phyloP scores from a whole-genome alignment of 495 filamentous ascomycete genomes.

The Aspergillus kassunensis region DNA sequence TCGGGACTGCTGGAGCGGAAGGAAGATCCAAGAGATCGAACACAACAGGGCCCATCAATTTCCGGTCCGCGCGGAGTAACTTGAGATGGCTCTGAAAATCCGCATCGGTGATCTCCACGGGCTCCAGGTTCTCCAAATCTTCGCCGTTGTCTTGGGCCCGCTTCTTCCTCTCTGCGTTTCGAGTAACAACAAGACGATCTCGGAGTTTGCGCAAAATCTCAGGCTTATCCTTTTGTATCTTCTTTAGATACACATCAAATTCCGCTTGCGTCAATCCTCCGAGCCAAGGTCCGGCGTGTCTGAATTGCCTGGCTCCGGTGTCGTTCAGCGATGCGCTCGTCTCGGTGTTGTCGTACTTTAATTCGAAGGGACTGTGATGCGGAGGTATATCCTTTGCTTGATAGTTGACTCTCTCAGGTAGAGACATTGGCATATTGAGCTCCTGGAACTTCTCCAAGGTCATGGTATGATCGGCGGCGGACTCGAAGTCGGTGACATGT shows the following conservation, averaged over 20 bases:
- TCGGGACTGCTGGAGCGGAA: conserved; percentile 36
- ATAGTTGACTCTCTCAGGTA: conserved; percentile 33
- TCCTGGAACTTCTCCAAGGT: conserved; percentile 87
- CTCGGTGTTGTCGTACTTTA: conserved; percentile 44
- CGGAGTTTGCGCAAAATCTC: conserved; percentile 63
- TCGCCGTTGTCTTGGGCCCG: conserved; percentile 48
- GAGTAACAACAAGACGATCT: conserved; percentile 35
- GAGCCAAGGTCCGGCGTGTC: conserved; percentile 71
- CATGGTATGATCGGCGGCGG: conserved; percentile 74
- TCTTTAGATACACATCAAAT: conserved; percentile 63
- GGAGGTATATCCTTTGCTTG: conserved; percentile 28
- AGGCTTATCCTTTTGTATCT: conserved; percentile 54
- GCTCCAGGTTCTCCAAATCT: conserved; percentile 25
- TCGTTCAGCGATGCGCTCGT: conserved; percentile 28
- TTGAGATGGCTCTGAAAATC: conserved; percentile 60
- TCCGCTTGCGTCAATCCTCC: conserved; percentile 67
- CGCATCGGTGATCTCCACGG: conserved; percentile 52
- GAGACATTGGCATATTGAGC: conserved; percentile 61
- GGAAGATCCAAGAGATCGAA: conserved; percentile 50
- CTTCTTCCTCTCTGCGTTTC: conserved; percentile 36
- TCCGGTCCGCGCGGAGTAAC: conserved; percentile 51
- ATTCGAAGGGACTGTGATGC: conserved; percentile 51
- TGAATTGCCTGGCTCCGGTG: conserved; percentile 34
- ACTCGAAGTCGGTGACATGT: conserved; percentile 87
- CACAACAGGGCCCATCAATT: conserved; percentile 39